Conservation (phyloP, 768 basidiomycete species). For the Cyclocybe cylindracea region DNA sequence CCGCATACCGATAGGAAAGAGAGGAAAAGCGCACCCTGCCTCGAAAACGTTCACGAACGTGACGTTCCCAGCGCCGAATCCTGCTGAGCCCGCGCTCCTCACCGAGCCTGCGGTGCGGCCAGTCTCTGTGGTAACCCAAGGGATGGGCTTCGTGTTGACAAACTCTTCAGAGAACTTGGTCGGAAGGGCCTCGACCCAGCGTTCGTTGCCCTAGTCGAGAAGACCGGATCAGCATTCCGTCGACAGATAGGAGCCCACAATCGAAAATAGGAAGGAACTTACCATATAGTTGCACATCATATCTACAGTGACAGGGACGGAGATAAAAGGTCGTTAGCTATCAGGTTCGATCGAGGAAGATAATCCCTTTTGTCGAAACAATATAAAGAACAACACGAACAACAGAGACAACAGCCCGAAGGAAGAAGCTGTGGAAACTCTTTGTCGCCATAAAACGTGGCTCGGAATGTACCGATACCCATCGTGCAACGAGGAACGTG, state of each 20-base stretch:
- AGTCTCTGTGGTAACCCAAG: constrained; percentile 56
- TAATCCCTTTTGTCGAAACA: constrained; percentile 1
- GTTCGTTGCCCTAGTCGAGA: constrained; percentile 59
- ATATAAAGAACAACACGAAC: not conserved
- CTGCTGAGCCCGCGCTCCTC: constrained; percentile 65
- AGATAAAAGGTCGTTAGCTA: constrained; percentile 15
- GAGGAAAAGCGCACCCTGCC: constrained; percentile 64
- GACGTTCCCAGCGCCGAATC: constrained; percentile 75
- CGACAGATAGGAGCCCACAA: too few relatives aligned
- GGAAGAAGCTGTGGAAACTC: constrained; percentile 1
- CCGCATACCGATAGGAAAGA: not conserved
- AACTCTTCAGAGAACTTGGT: constrained; percentile 67
- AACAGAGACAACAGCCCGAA: constrained; percentile 7
- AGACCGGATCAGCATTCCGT: too few relatives aligned
- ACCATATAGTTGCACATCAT: constrained; percentile 89
- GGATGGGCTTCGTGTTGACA: constrained; percentile 38
- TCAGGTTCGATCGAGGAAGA: not conserved
- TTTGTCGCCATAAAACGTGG: constrained; percentile 13
- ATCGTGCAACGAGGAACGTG: constrained; percentile 16
- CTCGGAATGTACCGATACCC: not conserved
- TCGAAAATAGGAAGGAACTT: constrained; percentile 17
- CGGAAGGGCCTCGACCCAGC: constrained; percentile 66
- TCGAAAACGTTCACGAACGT: constrained; percentile 79
- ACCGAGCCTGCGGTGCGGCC: constrained; percentile 64
- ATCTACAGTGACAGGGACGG: constrained; percentile 39